phyloP scores from a whole-genome alignment of 2,329 filamentous ascomycete genomes.

The Ascochyta koolunga region DNA sequence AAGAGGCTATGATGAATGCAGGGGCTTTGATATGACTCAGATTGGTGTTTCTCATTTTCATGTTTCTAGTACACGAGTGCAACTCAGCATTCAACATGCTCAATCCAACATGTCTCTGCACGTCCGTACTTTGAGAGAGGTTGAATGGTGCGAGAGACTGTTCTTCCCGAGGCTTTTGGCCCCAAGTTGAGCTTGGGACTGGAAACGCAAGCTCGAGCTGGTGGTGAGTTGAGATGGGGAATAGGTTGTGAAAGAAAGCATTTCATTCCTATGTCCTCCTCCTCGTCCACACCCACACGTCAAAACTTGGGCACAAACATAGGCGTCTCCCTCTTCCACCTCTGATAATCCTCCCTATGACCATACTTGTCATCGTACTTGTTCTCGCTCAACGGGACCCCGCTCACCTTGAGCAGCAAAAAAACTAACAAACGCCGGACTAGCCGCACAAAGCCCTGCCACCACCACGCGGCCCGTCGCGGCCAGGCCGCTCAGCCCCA shows the following conservation, averaged over 20 bases:
- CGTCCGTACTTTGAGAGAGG: not conserved
- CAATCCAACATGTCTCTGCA: not conserved
- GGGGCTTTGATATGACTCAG: constrained; percentile 46
- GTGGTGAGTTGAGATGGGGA: too few relatives aligned
- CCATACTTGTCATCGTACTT: constrained; percentile 73
- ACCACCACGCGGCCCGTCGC: constrained; percentile 53
- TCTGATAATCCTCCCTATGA: constrained; percentile 67
- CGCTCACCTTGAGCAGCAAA: constrained; percentile 67
- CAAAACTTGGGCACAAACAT: constrained; percentile 70
- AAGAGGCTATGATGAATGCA: constrained; percentile 51
- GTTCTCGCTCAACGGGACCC: constrained; percentile 69
- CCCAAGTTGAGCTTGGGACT: too few relatives aligned
- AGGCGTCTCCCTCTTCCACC: constrained; percentile 71
- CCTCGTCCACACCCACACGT: too few relatives aligned
- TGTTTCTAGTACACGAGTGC: too few relatives aligned
- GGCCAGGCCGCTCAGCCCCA: constrained; percentile 58
- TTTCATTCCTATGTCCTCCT: too few relatives aligned
- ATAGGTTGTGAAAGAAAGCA: too few relatives aligned
- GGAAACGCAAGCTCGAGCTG: too few relatives aligned
- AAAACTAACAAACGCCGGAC: constrained; percentile 70
- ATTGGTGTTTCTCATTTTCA: not conserved
- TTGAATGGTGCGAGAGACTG: not conserved
- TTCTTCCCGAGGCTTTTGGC: not conserved
- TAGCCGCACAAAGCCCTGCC: constrained; percentile 60
- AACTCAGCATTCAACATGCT: too few relatives aligned